These are phyloP conservation scores for Ananas comosus DNA, from an alignment of 176 grass and related monocot genomes.

Conservation along the genomic window DNA sequence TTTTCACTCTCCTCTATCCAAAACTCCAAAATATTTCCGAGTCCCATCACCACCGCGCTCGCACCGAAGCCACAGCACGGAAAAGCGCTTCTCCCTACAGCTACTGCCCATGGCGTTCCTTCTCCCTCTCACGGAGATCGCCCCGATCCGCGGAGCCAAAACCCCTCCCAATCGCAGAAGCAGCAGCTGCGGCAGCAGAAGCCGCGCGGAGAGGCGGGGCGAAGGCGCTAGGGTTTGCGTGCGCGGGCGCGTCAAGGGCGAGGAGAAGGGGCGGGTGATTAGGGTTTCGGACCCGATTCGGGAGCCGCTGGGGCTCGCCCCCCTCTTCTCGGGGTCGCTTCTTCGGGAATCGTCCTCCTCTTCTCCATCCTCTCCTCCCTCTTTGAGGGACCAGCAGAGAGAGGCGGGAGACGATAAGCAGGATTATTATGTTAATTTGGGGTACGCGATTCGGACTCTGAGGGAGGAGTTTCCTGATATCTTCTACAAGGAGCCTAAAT, in stretches of 20 bases:
- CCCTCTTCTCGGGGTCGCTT: constrained; percentile 41
- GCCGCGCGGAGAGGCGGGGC: constrained; percentile 3
- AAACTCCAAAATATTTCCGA: too few relatives aligned
- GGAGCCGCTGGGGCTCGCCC: constrained; percentile 26
- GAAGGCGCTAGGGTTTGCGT: background rate
- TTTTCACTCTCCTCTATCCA: too few relatives aligned
- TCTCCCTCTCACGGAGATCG: constrained; percentile 49
- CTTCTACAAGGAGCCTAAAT: constrained; percentile 59
- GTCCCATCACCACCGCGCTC: background rate
- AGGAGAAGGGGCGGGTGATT: constrained; percentile 41
- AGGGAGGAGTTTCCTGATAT: constrained; percentile 81
- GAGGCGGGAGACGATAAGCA: constrained; percentile 53
- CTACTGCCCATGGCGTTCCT: constrained; percentile 37
- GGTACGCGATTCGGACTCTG: constrained; percentile 85
- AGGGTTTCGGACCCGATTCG: constrained; percentile 64
- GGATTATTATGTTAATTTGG: constrained; percentile 84
- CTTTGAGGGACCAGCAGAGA: constrained; percentile 25
- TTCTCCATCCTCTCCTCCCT: constrained; percentile 1
- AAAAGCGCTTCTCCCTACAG: background rate
- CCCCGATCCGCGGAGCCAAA: constrained; percentile 21
- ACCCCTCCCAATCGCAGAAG: background rate
- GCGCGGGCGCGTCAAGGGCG: constrained; percentile 36
- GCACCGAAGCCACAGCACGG: background rate
- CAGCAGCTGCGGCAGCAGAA: background rate
- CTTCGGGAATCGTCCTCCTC: constrained; percentile 32